A percentile compares a stretch with the other conserved stretches of the same genome.
phyloP scores from a whole-genome alignment of 2,329 filamentous ascomycete genomes.

The Didymella lethalis region DNA sequence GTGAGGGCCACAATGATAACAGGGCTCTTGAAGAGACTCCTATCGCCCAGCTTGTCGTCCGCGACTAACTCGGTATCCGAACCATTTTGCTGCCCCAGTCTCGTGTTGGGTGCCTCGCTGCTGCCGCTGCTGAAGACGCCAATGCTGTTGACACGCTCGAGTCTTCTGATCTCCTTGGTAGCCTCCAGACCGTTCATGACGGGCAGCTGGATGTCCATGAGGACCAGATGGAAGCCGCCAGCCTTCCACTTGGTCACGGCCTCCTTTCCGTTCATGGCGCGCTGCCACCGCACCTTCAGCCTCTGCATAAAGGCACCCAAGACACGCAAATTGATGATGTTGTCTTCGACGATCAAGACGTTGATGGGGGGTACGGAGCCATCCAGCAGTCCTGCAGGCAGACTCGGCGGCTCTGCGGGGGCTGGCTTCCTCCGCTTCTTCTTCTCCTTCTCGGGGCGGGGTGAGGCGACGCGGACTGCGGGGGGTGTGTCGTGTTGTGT shows the following conservation, averaged over 20 bases:
- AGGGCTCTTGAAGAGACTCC: slow-evolving; percentile 83
- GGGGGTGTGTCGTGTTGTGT: slow-evolving; percentile 53
- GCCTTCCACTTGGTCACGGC: slow-evolving; percentile 92
- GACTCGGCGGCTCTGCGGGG: slow-evolving; percentile 43
- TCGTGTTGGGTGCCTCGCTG: slow-evolving; percentile 50
- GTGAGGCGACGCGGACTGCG: slow-evolving; percentile 60
- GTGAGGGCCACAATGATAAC: slow-evolving; percentile 98
- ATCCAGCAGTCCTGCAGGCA: slow-evolving; percentile 71
- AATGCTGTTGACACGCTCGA: slow-evolving; percentile 91
- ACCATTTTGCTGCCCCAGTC: slow-evolving; percentile 50
- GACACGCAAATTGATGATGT: slow-evolving; percentile 94
- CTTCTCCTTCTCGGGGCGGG: slow-evolving; percentile 61
- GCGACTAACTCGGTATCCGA: slow-evolving; percentile 56
- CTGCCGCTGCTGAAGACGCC: slow-evolving; percentile 77
- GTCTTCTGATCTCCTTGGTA: slow-evolving; percentile 88
- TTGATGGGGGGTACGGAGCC: slow-evolving; percentile 93
- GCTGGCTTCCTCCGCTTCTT: slow-evolving; percentile 55
- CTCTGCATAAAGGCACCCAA: slow-evolving; percentile 95
- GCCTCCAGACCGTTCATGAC: slow-evolving; percentile 96
- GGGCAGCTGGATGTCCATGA: slow-evolving; percentile 98
- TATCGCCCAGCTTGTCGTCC: slow-evolving; percentile 73
- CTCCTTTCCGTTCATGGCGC: slow-evolving; percentile 93
- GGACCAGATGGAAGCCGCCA: slow-evolving; percentile 91
- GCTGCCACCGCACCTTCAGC: slow-evolving; percentile 94
- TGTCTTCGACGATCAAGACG: slow-evolving; percentile 97